Percentiles rank a stretch among this genome's conserved stretches.
phyloP scores from a whole-genome alignment of 2,329 filamentous ascomycete species.

The Colletotrichum endophyticum region DNA sequence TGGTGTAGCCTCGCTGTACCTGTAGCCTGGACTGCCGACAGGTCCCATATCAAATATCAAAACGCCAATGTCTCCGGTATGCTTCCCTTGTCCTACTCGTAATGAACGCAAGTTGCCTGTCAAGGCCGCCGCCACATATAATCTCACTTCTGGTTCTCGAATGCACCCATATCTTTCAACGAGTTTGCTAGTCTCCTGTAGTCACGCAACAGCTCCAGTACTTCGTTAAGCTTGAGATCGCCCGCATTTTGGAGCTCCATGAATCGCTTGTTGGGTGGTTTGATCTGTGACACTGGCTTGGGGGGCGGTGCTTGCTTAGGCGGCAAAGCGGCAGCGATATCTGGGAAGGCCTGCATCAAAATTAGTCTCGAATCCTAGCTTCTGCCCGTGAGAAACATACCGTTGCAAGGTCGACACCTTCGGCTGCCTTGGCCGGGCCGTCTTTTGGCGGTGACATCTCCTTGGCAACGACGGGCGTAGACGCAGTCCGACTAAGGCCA shows the following conservation, averaged over 20 bases:
- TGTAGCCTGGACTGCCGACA: background rate
- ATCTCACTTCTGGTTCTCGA: slow-evolving; percentile 47
- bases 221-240: slow-evolving; percentile 76
- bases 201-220: slow-evolving; percentile 73
- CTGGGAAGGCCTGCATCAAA: slow-evolving; percentile 59
- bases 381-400: slow-evolving; percentile 43
- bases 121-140: background rate
- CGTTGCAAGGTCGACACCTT: slow-evolving; percentile 62
- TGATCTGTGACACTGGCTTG: slow-evolving; percentile 61
- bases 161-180: slow-evolving; percentile 66
- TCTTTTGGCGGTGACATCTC: slow-evolving; percentile 28
- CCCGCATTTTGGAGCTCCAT: slow-evolving; percentile 73
- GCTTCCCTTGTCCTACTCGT: background rate
- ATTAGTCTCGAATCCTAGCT: background rate
- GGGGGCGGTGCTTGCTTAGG: slow-evolving; percentile 61
- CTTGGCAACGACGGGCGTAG: slow-evolving; percentile 39
- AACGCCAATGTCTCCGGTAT: slow-evolving; percentile 15
- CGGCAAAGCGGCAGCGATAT: slow-evolving; percentile 59
- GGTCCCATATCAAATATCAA: background rate
- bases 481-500: slow-evolving; percentile 69
- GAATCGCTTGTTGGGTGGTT: slow-evolving; percentile 74
- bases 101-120: background rate
- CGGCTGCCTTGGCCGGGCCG: slow-evolving; percentile 35
- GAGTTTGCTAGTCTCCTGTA: slow-evolving; percentile 74
- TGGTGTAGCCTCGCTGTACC: background rate